A percentile compares a stretch with the other conserved stretches of the same genome.
phyloP scores from a whole-genome alignment of 257 asterid genomes.

The Mitragyna speciosa region DNA sequence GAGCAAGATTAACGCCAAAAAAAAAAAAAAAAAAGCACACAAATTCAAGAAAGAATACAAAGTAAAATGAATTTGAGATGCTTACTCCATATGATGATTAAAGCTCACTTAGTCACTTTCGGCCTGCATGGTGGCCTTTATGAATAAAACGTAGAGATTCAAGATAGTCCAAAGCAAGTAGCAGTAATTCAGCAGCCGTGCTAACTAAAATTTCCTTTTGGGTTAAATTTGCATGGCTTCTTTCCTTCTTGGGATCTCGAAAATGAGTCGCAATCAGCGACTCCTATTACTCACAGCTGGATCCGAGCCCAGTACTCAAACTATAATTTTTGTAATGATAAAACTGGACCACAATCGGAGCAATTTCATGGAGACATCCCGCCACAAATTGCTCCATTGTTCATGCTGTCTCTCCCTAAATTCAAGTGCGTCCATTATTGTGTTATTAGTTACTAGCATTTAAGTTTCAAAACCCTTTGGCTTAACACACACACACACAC shows the following conservation, averaged over 20 bases:
- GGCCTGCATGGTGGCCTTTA: background rate
- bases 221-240: background rate
- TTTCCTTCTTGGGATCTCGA: conserved; percentile 1
- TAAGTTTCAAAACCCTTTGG: too few species aligned
- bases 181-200: background rate
- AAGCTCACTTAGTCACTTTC: conserved; percentile 7
- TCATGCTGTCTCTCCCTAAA: conserved; percentile 39
- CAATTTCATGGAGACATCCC: conserved; percentile 45
- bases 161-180: background rate
- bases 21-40: background rate
- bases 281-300: conserved; percentile 8
- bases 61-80: background rate
- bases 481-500: too few species aligned
- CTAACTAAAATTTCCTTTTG: background rate
- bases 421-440: conserved; percentile 22
- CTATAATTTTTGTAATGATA: background rate
- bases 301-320: conserved; percentile 17
- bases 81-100: background rate
- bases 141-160: background rate
- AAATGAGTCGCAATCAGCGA: background rate
- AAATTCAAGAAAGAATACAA: background rate
- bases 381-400: conserved; percentile 62
- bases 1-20: background rate
- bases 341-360: conserved; percentile 25
- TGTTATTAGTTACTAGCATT: too few species aligned